Conservation (phyloP, 352 stramenopile genomes). For the Pythium apleroticum region DNA sequence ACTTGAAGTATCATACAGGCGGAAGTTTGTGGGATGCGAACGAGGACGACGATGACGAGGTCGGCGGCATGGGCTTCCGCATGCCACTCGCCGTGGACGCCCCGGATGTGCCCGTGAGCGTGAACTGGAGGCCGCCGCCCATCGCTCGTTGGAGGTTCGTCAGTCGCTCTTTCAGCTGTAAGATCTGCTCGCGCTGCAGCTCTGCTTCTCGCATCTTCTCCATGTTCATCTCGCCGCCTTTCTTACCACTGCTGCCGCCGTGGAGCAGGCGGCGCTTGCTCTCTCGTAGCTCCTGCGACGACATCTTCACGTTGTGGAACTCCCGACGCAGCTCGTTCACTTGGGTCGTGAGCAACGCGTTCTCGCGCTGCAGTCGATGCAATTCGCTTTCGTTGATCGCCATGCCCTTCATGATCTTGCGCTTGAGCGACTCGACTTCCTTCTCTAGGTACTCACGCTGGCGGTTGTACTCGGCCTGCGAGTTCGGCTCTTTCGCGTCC, state of each 20-base stretch:
- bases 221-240: conserved; percentile 30
- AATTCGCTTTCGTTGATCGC: conserved; percentile 81
- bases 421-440: conserved; percentile 88
- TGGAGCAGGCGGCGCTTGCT: conserved; percentile 31
- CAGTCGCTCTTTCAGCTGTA: conserved; percentile 67
- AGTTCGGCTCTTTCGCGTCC: conserved; percentile 87
- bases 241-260: conserved; percentile 19
- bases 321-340: conserved; percentile 83
- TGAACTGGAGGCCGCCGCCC: conserved; percentile 56
- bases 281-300: conserved; percentile 59
- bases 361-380: conserved; percentile 78
- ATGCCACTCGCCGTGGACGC: conserved; percentile 6
- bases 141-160: conserved; percentile 63
- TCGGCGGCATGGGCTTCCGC: conserved; percentile 35
- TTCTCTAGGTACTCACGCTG: conserved; percentile 92
- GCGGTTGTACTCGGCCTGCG: conserved; percentile 89
- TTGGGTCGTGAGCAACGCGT: conserved; percentile 76
- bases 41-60: conserved; percentile 16
- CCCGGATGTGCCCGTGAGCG: conserved; percentile 28
- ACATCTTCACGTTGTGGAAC: conserved; percentile 79
- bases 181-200: conserved; percentile 71
- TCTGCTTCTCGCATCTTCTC: conserved; percentile 67
- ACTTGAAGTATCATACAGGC: conserved; percentile 82
- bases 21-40: conserved; percentile 50
- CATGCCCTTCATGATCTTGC: conserved; percentile 89